A percentile compares a stretch with the other conserved stretches of the same genome.
Evolutionary conservation across 2,329 filamentous ascomycete genomes (phyloP).

Genomic region (Calonectria pseudoturangicola): DNA sequence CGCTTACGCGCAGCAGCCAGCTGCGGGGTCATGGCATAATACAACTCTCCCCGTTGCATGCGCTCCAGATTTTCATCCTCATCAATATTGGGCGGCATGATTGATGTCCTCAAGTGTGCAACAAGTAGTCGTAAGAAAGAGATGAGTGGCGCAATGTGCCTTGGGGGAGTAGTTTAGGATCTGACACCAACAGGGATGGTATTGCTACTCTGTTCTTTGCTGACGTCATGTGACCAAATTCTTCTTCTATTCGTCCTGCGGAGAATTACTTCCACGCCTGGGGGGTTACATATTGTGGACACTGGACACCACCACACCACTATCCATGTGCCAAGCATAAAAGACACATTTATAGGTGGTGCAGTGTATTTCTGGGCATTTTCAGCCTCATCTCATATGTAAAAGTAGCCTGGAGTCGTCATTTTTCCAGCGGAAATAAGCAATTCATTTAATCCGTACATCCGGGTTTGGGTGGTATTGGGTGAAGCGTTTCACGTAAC

Average conservation of each 20-base stretch:
- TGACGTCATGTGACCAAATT: not conserved
- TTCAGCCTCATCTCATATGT: not conserved
- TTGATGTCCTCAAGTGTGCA: not conserved
- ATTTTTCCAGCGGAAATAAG: too few relatives aligned
- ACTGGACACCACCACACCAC: not conserved
- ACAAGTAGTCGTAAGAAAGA: not conserved
- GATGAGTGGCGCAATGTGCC: not conserved
- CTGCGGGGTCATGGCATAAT: constrained; percentile 83
- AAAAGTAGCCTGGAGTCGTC: not conserved
- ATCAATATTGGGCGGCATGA: constrained; percentile 55
- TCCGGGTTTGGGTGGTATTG: too few relatives aligned
- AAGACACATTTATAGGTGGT: not conserved
- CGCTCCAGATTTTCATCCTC: constrained; percentile 68
- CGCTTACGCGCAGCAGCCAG: constrained; percentile 77
- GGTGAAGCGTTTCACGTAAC: too few relatives aligned
- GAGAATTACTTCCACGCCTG: constrained; percentile 3
- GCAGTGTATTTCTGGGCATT: not conserved
- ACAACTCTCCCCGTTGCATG: constrained; percentile 82
- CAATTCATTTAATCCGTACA: too few relatives aligned
- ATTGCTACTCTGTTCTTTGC: too few relatives aligned
- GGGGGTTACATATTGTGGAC: not conserved
- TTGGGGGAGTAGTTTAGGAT: not conserved
- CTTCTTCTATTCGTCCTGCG: not conserved
- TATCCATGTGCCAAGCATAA: not conserved
- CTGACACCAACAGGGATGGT: not conserved